Base-by-base conservation (phyloP, 257 asterid genomes). In the Ophiorrhiza pumila region DNA sequence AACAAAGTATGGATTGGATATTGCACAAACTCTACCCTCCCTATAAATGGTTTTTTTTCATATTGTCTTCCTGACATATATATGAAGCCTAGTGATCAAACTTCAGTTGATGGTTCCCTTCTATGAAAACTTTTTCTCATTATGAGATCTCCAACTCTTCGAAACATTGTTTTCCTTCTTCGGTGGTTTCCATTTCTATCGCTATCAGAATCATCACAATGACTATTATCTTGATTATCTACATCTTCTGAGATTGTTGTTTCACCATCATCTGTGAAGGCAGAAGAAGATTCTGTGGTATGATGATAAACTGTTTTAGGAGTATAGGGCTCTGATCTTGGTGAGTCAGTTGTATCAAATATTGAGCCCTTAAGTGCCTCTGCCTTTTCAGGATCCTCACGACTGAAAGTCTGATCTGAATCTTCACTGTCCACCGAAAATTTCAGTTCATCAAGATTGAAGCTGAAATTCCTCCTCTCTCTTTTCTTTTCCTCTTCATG, bases 361-460 rank as follows among this genome's bases (percentile, higher is more conserved):
- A 85, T 91, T 0, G 98, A 85, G 1, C 96, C 97, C 75, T 80
- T 86, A 0, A 86, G 77, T 3, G 88, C 89, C 77, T 90, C 91
- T 0, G 86, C 92, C 81, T 83, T 91, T 62, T 78, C 85, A 1
- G 95, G 88, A 64, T 85, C 90, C 46, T 87, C 93, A 3, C 85
- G 81, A 50, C 78, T 34, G 2, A 57, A 29, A 15, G 71, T 75
- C 0, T 80, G 82, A 0, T 65, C 67, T 0, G 62, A 69, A 13
- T 79, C 82, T 5, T 72, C 86, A 0, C 77, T 65, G 47, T 83
- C 89, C 12, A 76, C 80, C 80, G 82, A 62, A 47, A 85, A 77
- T 77, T 82, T 84, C 56, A 88, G n/a, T 31, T 92, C 91, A 2
- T 82, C 88, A 4, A 80, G 80, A 27, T 80, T 75, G 76, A 88